Percentiles rank a stretch among this genome's conserved stretches.
These are phyloP conservation scores for Piloderma croceum DNA, from an alignment of 768 basidiomycete genomes.

Conservation along the genomic window DNA sequence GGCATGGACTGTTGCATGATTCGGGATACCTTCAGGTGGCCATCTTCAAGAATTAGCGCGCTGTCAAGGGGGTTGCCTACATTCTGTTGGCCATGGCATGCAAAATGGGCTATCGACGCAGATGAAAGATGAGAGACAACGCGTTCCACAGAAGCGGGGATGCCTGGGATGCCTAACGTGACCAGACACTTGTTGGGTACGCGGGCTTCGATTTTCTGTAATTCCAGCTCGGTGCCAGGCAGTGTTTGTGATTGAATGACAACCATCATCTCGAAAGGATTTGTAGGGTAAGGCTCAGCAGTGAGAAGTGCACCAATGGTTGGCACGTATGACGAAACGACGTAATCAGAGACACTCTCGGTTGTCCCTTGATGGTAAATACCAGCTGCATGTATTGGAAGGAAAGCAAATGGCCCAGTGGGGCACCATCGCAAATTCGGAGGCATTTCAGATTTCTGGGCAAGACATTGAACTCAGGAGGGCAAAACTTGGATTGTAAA, in stretches of 20 bases:
- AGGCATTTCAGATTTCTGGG: slow-evolving; percentile 7
- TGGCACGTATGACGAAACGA: slow-evolving; percentile 21
- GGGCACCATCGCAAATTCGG: slow-evolving; percentile 21
- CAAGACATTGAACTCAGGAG: no score
- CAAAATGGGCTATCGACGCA: slow-evolving; percentile 21
- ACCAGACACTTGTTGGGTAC: slow-evolving; percentile 12
- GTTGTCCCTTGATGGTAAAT: slow-evolving; percentile 21
- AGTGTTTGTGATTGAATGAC: no score
- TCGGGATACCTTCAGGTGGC: no score
- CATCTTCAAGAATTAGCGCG: slow-evolving; percentile 16
- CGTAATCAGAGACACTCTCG: slow-evolving; percentile 16
- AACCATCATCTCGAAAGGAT: no score
- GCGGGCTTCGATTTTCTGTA: slow-evolving; percentile 14
- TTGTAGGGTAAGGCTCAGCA: no score
- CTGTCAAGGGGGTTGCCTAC: slow-evolving; percentile 22
- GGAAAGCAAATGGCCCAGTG: no score
- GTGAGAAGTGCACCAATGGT: slow-evolving; percentile 9
- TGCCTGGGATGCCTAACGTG: no score
- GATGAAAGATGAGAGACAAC: slow-evolving; percentile 16
- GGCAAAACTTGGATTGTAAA: no score
- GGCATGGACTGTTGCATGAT: no score
- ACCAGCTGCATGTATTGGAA: no score
- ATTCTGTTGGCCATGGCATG: no score
- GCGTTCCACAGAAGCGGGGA: slow-evolving; percentile 16
- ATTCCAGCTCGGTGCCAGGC: slow-evolving; percentile 5